Base-by-base conservation (phyloP, 1,284 basidiomycete species). In the Apiotrichum brassicae region DNA sequence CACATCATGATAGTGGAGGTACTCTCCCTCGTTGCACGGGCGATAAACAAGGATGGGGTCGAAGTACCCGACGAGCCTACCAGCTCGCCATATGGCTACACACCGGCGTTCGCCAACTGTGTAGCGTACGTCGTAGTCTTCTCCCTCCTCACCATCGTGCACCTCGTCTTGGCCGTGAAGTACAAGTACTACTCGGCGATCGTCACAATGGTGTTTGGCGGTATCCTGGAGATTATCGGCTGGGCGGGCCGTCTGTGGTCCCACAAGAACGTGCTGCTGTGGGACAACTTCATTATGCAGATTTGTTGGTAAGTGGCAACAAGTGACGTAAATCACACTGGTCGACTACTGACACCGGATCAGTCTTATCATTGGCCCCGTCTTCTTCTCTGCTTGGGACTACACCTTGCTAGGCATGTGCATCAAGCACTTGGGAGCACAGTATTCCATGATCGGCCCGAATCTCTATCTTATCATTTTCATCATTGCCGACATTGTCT, bases 201-300 rank as follows among this genome's bases (percentile, higher is more conserved):
- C 34, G 77, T 77, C 0, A 82, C 82, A 1, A 74, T 77, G 8
- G 66, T 77, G 16, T 60, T 79, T 0, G 77, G 77, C 26, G 80
- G 78, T 9, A n/a, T 75, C 2, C 64, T 77, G 3, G 82, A 85
- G 64, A 57, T 79, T 14, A 54, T 81, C 12, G 68, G 68, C 3
- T 69, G 67, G 65, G 54, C 60, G 0, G 68, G 53, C 2, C 54
- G 68, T 18, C 49, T 62, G 20, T 69, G 66, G 67, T 60, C 56
- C 14, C 37, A 34, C 34, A 41, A 61, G 41, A 63, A 68, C 42
- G 50, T 63, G 9, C 30, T 56, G 6, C 23, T 45, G 14, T 53
- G 61, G 20, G 50, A 61, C n/a, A 63, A 65, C 6, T 71, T 66
- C 51, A 67, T 78, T 50, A 78, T 80, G 54, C 78, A 81, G 76